Base-by-base conservation (phyloP, 768 basidiomycete genomes). In the Sarcodon aspratus region DNA sequence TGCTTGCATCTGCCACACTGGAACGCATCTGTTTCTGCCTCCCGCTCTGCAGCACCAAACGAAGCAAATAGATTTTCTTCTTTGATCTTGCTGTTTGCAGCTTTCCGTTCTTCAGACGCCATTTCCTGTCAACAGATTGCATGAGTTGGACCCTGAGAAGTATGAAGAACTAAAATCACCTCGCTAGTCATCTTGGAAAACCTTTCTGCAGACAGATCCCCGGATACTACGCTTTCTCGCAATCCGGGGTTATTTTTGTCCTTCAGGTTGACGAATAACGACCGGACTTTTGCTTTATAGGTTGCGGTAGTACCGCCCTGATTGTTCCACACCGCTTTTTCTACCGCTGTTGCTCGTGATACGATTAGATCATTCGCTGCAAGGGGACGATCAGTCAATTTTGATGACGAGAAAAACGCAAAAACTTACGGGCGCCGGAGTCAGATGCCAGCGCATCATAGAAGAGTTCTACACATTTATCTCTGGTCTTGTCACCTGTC, bases 1-100 rank as follows among this genome's bases (percentile, higher is more conserved):
- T 94, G 86, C 58, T 93, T 94, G 80, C 96, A 99, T 57, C 88
- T 77, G 9, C 80, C 75, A 60, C 96, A 99, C 63, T 97, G 91
- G 86, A 99, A 99, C 2, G 90, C 94, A 54, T 93, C 90, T 1
- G 96, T 99, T 64, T 98, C 96, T 11, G 94, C 92, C 64, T 93
- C 79, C 54, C 81, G 82, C 56, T 94, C 85, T 2, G 75, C 86
- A 0, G 95, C 95, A 1, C 87, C 89, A 1, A 96, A 79, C 1
- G 93, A 85, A 33, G 93, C 86, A 72, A 89, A 86, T 44, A 99
- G 66, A 60, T 98, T 97, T 47, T 87, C 80, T 57, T 85, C 80
- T 49, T 79, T 75, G 52, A 98, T 85, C 60, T 81, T 84, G 50
- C 76, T 76, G 57, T 94, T 85, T 8, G 85, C 83, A 1, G 85